Base-by-base conservation (phyloP, 805 yeast species). In the Wickerhamomyces xylosicus region DNA sequence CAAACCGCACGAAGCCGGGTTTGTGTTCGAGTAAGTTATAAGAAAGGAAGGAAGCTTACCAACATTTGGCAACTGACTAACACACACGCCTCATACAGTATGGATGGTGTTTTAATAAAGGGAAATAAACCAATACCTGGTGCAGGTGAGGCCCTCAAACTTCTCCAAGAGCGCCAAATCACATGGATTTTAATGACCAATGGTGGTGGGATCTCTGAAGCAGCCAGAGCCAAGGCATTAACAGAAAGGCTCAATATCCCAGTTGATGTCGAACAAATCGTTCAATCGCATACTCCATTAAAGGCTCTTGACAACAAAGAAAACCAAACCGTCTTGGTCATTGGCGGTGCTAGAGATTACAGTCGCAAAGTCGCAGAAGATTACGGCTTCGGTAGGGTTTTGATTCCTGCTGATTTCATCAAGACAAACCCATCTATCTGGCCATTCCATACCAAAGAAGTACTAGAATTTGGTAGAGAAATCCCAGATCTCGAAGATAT, bases 251-350 rank as follows among this genome's bases (percentile, higher is more conserved):
- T 82, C 38, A 67, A 62, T 7, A 18, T 54, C 9, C 18, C 39
- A 1, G 41, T 53, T 13, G 53, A 59, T 2, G 44, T 43, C 4
- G 54, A 59, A 2, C 95, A 87, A 51, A 64, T 89, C 34, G 77
- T 89, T 15, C 94, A 84, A 58, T 77, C 90, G 31, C 97, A 89
- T 56, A 86, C 97, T 0, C 96, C 96, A 1, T 77, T 80, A 69
- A 72, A 71, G 46, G 69, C 78, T 0, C 61, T 84, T 37, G 73
- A 70, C 4, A 60, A 65, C 9, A 63, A 68, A 35, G 55, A 55
- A 33, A 77, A 67, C 45, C 60, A 72, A 36, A 64, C 85, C 14
- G 87, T 89, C 6, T 61, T 89, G 41, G 85, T 84, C 3, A 80
- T 87, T 16, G 97, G 97, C n/a, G 94, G 94, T 4, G 77, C 72